Percentiles rank a stretch among this genome's conserved stretches.
Evolutionary conservation across 2,329 filamentous ascomycete genomes (phyloP).

Genomic region (Microcyclospora pomicola): DNA sequence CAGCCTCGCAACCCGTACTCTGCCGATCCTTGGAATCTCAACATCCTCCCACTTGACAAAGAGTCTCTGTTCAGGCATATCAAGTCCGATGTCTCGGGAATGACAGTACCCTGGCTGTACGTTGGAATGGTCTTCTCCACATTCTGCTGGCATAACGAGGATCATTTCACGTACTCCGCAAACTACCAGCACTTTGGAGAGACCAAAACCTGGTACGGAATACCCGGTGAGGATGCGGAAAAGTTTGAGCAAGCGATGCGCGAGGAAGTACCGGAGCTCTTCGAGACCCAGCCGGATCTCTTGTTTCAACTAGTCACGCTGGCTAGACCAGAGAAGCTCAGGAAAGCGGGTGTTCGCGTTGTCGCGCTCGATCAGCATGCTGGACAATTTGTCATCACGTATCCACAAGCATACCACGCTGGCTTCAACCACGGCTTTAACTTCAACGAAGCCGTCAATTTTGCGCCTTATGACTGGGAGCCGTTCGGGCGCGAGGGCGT

Average conservation of each 20-base stretch:
- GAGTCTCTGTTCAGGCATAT: conserved; percentile 94
- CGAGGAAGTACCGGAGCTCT: conserved; percentile 86
- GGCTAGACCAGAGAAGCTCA: conserved; percentile 80
- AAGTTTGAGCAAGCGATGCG: conserved; percentile 94
- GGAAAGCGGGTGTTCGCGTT: conserved; percentile 82
- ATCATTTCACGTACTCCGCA: conserved; percentile 93
- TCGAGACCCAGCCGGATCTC: conserved; percentile 91
- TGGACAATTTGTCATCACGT: conserved; percentile 91
- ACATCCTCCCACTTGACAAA: conserved; percentile 74
- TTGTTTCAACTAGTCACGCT: conserved; percentile 96
- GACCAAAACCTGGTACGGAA: conserved; percentile 98
- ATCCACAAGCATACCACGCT: conserved; percentile 91
- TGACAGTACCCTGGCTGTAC: conserved; percentile 98
- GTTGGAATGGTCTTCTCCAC: conserved; percentile 99
- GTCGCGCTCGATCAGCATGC: conserved; percentile 93
- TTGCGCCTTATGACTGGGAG: conserved; percentile 91
- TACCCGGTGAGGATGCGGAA: conserved; percentile 81
- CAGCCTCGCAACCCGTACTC: conserved; percentile 79
- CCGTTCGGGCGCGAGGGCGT: conserved; percentile 79
- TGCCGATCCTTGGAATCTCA: conserved; percentile 89
- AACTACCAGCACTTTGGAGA: conserved; percentile 98
- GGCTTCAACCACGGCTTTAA: conserved; percentile 98
- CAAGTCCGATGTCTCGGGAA: conserved; percentile 94
- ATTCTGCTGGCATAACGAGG: conserved; percentile 98
- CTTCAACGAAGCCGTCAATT: conserved; percentile 97